Base-by-base conservation (phyloP, 768 basidiomycete genomes). In the Crassisporium funariophilum region DNA sequence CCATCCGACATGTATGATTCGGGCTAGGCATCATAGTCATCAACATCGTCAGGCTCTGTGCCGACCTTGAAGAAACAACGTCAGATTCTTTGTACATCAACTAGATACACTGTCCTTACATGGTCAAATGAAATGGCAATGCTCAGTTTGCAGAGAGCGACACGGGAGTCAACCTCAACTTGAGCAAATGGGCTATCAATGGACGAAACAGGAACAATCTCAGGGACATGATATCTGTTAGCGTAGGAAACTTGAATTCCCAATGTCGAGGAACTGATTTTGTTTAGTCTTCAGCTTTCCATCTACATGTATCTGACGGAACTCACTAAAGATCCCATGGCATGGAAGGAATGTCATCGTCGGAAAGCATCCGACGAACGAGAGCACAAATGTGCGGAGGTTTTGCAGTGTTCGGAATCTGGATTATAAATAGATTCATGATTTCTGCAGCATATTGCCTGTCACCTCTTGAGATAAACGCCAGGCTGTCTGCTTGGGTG, bases 271-370 rank as follows among this genome's bases (percentile, higher is more conserved):
- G 60, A 44, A 36, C 60, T 63, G 35, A n/a, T 25, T 39, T n/a
- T 24, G 29, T 19, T 15, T 23, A 5, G 31, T 35, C 46, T 2
- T 15, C 8, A 15, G 17, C n/a, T 15, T 35, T 17, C 19, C 23
- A 24, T 33, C 2, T 7, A 24, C 10, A 22, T 8, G 8, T n/a
- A 34, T 12, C n/a, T 31, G n/a, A 21, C 16, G 22, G 9, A 21
- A 25, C 52, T 2, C 46, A 63, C 61, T 54, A 50, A 5, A 54
- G 20, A 37, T 59, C 49, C 59, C 59, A 63, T 21, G 61, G 61
- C 23, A 63, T 41, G 3, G n/a, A 11, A 5, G 61, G 56, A 29
- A 63, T 49, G 9, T 46, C 19, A n/a, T 48, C 35, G 24, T 54
- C 55, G 4, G 46, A 3, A 10, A n/a, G 29, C 8, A 61, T 19